A percentile compares a stretch with the other conserved stretches of the same genome.
These are phyloP conservation scores for Botrytis medusae DNA, from an alignment of 2,329 filamentous ascomycete genomes.

Conservation along the genomic window DNA sequence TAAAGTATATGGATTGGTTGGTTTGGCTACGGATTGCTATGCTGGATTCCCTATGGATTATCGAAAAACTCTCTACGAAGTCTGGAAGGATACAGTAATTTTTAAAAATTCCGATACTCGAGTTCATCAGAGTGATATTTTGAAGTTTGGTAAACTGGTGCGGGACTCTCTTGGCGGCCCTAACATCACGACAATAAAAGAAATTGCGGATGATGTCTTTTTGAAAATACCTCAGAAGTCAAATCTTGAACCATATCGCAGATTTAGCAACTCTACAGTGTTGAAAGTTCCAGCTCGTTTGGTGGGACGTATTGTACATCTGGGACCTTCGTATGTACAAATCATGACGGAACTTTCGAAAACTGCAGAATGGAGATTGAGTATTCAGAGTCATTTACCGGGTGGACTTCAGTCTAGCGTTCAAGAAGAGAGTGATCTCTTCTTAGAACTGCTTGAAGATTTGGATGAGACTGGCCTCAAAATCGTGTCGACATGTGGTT, in stretches of 20 bases:
- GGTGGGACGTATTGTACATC: constrained; percentile 14
- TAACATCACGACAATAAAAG: constrained; percentile 9
- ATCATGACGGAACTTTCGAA: constrained; percentile 18
- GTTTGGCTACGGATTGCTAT: constrained; percentile 34
- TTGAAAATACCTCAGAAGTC: background rate
- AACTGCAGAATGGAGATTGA: constrained; percentile 18
- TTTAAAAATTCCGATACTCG: constrained; percentile 29
- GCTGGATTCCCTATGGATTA: constrained; percentile 38
- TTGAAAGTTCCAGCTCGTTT: constrained; percentile 20
- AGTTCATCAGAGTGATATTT: background rate
- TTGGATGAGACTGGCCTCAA: background rate
- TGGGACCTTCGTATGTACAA: constrained; percentile 22
- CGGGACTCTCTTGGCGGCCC: constrained; percentile 17
- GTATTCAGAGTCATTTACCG: constrained; percentile 12
- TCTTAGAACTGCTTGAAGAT: constrained; percentile 19
- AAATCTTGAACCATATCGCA: background rate
- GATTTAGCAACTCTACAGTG: background rate
- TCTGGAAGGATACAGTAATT: constrained; percentile 38
- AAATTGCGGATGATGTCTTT: background rate
- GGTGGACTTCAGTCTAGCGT: background rate
- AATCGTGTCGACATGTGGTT: background rate
- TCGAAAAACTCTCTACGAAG: constrained; percentile 31
- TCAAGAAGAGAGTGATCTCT: constrained; percentile 23
- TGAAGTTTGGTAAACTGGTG: constrained; percentile 22
- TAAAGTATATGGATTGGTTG: constrained; percentile 39